Percentiles rank a stretch among this genome's conserved stretches.
Evolutionary conservation across 352 stramenopile species (phyloP).

Genomic region (Albugo candida): DNA sequence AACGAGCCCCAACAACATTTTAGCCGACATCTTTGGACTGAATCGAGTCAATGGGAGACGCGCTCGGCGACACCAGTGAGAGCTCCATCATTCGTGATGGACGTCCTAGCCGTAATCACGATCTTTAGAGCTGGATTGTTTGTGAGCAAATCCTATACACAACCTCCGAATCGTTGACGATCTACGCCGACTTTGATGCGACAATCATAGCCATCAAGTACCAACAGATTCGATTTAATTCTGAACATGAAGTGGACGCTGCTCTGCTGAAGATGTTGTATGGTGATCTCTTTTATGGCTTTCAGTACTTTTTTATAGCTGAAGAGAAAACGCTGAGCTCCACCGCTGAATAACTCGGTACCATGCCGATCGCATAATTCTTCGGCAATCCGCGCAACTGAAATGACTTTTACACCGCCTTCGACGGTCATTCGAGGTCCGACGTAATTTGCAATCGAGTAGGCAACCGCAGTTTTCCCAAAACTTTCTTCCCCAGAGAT

Average conservation of each 20-base stretch:
- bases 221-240: conserved; percentile 31
- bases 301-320: conserved; percentile 16
- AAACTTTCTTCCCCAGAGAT: conserved; percentile 57
- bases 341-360: neutral
- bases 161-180: conserved; percentile 36
- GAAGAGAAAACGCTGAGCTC: neutral
- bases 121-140: conserved; percentile 55
- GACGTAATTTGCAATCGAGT: conserved; percentile 59
- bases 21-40: conserved; percentile 43
- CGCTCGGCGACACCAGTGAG: conserved; percentile 47
- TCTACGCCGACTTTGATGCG: conserved; percentile 24
- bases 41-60: conserved; percentile 46
- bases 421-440: conserved; percentile 50
- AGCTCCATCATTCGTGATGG: conserved; percentile 37
- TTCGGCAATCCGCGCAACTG: conserved; percentile 28
- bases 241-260: conserved; percentile 35
- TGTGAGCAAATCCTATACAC: conserved; percentile 44
- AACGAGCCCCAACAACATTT: conserved; percentile 55
- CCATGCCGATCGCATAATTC: conserved; percentile 28
- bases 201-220: conserved; percentile 57
- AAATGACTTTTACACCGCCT: conserved; percentile 50
- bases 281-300: conserved; percentile 25
- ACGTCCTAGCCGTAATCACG: conserved; percentile 33
- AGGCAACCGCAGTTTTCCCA: conserved; percentile 50
- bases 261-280: conserved; percentile 26